A percentile compares a stretch with the other conserved stretches of the same genome.
These are phyloP conservation scores for Xylaria sp. DNA, from an alignment of 2,329 filamentous ascomycete genomes.

Conservation along the genomic window DNA sequence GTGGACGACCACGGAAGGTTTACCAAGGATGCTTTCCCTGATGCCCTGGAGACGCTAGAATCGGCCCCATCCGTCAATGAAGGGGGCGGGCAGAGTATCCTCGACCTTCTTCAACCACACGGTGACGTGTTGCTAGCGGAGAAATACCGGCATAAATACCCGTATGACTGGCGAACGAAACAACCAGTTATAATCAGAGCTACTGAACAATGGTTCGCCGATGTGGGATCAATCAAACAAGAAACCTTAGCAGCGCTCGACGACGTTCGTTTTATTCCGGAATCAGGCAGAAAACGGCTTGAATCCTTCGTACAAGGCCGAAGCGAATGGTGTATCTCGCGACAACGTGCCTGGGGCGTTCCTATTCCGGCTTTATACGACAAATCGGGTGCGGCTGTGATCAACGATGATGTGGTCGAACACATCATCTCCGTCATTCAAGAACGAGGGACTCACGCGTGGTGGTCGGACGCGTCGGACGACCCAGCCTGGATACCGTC, in stretches of 20 bases:
- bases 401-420: constrained; percentile 76
- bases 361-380: constrained; percentile 91
- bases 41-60: constrained; percentile 65
- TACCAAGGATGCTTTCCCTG: constrained; percentile 76
- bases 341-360: constrained; percentile 94
- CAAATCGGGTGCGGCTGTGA: constrained; percentile 70
- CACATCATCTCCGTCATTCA: constrained; percentile 83
- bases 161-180: constrained; percentile 97
- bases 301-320: constrained; percentile 85
- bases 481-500: constrained; percentile 78
- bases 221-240: constrained; percentile 81
- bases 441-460: constrained; percentile 81
- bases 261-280: constrained; percentile 77
- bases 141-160: constrained; percentile 85
- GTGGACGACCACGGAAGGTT: constrained; percentile 82
- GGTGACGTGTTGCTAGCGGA: constrained; percentile 70
- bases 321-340: constrained; percentile 97
- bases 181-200: constrained; percentile 87
- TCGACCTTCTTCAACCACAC: constrained; percentile 63
- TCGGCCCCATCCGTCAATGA: constrained; percentile 71
- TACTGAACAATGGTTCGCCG: constrained; percentile 97
- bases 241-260: constrained; percentile 71
- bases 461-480: constrained; percentile 83
- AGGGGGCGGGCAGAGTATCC: constrained; percentile 68
- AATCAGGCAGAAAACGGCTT: constrained; percentile 71